These are phyloP conservation scores for Claviceps sp. DNA, from an alignment of 2,329 filamentous ascomycete genomes.

Conservation along the genomic window DNA sequence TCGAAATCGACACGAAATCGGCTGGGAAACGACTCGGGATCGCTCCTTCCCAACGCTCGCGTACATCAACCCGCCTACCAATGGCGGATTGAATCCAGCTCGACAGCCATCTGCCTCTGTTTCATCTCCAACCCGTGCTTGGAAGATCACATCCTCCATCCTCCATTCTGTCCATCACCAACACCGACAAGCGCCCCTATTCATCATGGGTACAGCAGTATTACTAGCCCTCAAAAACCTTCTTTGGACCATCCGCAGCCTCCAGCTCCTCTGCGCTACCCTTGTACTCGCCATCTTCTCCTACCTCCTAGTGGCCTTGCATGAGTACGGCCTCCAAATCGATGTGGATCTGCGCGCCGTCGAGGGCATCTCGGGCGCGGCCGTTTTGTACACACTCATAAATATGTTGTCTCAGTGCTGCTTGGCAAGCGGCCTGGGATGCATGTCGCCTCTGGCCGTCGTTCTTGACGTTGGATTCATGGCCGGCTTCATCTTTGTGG, in stretches of 20 bases:
- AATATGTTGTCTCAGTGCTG: slow-evolving; percentile 68
- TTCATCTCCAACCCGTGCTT: no score
- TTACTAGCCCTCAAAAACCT: slow-evolving; percentile 49
- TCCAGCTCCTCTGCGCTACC: slow-evolving; percentile 60
- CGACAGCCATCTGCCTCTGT: no score
- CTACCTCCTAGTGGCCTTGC: slow-evolving; percentile 68
- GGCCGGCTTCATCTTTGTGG: slow-evolving; percentile 70
- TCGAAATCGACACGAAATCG: no score
- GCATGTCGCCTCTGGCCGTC: slow-evolving; percentile 62
- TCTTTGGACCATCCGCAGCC: slow-evolving; percentile 57
- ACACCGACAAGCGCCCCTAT: no score
- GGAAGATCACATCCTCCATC: no score
- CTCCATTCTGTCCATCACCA: no score
- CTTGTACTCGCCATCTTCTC: slow-evolving; percentile 69
- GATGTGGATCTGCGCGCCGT: slow-evolving; percentile 57
- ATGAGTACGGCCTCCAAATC: slow-evolving; percentile 50
- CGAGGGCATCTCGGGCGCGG: slow-evolving; percentile 63
- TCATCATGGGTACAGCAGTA: not conserved
- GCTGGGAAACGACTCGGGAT: no score
- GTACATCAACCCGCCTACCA: no score
- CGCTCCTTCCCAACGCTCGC: no score
- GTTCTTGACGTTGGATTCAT: slow-evolving; percentile 65
- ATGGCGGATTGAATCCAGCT: no score
- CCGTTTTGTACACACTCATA: slow-evolving; percentile 59
- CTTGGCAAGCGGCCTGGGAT: slow-evolving; percentile 52